phyloP scores from a whole-genome alignment of 2,329 filamentous ascomycete genomes.

The Talaromyces sp. region DNA sequence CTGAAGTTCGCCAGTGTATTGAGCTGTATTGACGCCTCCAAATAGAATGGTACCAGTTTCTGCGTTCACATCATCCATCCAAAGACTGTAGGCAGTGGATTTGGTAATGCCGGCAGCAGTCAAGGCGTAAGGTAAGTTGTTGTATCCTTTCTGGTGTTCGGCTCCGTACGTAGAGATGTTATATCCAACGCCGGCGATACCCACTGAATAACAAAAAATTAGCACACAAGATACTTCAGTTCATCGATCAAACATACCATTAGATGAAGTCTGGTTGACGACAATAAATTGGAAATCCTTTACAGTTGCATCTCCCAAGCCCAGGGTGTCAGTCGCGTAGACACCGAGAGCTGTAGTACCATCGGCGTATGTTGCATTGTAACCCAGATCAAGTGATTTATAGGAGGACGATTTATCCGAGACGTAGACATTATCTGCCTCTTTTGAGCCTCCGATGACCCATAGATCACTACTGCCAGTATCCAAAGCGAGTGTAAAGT shows the following conservation, averaged over 20 bases:
- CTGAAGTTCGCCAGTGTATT: constrained; percentile 63
- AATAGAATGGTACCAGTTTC: constrained; percentile 66
- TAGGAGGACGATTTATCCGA: constrained; percentile 47
- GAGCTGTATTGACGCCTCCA: constrained; percentile 71
- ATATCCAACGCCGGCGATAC: constrained; percentile 82
- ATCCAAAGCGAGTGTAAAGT: constrained; percentile 59
- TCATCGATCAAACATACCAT: not conserved
- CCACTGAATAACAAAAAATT: constrained; percentile 45
- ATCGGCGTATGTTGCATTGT: constrained; percentile 82
- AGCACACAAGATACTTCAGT: not conserved
- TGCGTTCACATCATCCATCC: constrained; percentile 56
- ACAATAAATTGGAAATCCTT: constrained; percentile 14
- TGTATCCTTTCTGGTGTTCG: constrained; percentile 50
- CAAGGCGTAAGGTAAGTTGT: constrained; percentile 65
- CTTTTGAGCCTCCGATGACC: constrained; percentile 69
- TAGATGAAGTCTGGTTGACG: constrained; percentile 18
- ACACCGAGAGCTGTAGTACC: constrained; percentile 70
- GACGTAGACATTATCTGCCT: constrained; percentile 61
- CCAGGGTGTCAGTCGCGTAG: constrained; percentile 68
- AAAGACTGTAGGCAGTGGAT: constrained; percentile 52
- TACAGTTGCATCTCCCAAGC: constrained; percentile 20
- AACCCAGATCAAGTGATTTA: constrained; percentile 63
- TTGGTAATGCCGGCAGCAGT: constrained; percentile 57
- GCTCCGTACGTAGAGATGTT: constrained; percentile 63
- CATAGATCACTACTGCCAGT: constrained; percentile 68